Evolutionary conservation across 2,329 filamentous ascomycete genomes (phyloP).

Genomic region (Clarireedia homoeocarpa): DNA sequence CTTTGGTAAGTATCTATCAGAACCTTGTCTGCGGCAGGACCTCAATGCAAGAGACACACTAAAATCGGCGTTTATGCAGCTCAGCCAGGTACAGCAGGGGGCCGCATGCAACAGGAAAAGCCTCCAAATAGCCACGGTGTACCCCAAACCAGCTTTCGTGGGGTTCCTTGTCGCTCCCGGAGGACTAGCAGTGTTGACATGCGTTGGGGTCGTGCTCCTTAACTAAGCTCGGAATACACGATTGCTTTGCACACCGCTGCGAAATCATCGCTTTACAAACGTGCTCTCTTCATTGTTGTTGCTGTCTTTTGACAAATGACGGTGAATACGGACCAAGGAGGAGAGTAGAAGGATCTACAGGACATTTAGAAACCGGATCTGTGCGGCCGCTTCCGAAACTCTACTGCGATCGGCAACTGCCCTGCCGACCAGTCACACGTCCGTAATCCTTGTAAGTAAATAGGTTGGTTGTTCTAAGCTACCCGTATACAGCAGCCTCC

Average conservation of each 20-base stretch:
- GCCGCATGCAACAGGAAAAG: not conserved
- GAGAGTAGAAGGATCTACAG: not conserved
- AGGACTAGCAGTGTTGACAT: too few relatives aligned
- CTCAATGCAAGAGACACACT: not conserved
- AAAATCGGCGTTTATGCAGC: conserved; percentile 5
- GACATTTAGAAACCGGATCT: not conserved
- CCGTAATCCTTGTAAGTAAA: not conserved
- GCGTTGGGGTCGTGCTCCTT: too few relatives aligned
- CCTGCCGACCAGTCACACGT: not conserved
- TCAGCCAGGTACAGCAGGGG: not conserved
- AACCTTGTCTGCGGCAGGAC: too few relatives aligned
- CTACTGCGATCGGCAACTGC: not conserved
- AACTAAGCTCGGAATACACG: too few relatives aligned
- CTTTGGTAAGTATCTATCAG: too few relatives aligned
- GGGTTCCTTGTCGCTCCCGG: too few relatives aligned
- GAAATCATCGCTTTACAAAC: too few relatives aligned
- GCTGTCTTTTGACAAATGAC: too few relatives aligned
- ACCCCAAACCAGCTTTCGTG: too few relatives aligned
- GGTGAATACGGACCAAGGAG: too few relatives aligned
- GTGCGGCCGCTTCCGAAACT: not conserved
- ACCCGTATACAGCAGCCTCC: not conserved
- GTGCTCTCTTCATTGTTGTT: too few relatives aligned
- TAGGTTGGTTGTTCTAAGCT: not conserved
- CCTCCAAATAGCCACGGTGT: not conserved
- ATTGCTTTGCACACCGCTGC: too few relatives aligned